Base-by-base conservation (phyloP, 805 yeast genomes). In the Cyberlindnera americana region DNA sequence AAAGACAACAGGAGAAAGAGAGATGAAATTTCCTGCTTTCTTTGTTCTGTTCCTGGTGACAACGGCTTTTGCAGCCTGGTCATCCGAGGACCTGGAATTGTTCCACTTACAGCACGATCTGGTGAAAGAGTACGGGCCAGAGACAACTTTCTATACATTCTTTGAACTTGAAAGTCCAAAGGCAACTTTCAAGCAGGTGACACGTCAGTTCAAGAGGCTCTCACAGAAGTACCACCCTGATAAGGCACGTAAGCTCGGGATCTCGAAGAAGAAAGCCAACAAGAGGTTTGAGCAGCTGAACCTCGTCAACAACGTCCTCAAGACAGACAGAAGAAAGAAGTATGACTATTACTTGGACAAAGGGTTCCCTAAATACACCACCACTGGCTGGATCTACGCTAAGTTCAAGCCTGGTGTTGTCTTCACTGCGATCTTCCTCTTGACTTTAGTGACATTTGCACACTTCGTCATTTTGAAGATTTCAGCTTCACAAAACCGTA, bases 311-410 rank as follows among this genome's bases (percentile, higher is more conserved):
- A 77, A 83, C 54, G 80, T 90, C 40, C 67, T 90, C 34, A 72
- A 91, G 49, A 67, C 74, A 12, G 47, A 40, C 18, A 70, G 70
- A 42, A 76, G 81, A 46, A 78, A 81, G 35, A 71, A 88, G 7
- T 93, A 93, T 60, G 98, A 93, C 61, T 89, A 78, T 60, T 93
- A 86, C 62, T 67, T 85, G 38, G 69, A 75, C 30, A 74, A 77
- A 50, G 97, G 98, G 7, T 91, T 93, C 64, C 98, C 99, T 6
- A 70, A 72, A 46, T 87, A 84, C 75, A 78, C 79, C 42, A 86
- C 45, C 0, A 36, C 44, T 2, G 47, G 80, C 13, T 71, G 78
- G 16, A 86, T 83, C 67, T 69, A 69, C 47, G 77, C 83, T 59
- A 58, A 76, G 55, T 88, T 70, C 71, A 75, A 82, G 54, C 96